Base-by-base conservation (phyloP, 2,329 filamentous ascomycete species). In the Colletotrichum godetiae region DNA sequence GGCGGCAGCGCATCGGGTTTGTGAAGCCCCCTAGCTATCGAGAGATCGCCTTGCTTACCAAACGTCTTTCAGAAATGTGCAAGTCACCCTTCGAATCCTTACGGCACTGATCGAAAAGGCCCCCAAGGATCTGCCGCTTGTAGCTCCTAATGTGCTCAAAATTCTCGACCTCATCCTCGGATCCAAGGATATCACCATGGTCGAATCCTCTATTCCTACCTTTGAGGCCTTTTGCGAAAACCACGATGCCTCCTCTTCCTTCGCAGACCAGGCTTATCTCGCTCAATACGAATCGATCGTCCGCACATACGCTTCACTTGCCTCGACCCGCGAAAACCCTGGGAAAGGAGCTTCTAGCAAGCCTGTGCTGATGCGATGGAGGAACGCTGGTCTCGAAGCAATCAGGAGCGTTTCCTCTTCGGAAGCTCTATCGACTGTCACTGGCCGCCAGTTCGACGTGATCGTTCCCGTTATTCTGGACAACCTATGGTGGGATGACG, bases 61-160 rank as follows among this genome's bases (percentile, higher is more conserved):
- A 29, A 46, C 2, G 15, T 13, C 8, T 22, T 49, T 5, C 78
- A 97, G 94, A 77, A 97, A 97, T 86, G 94, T 98, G 71, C 95
- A 97, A 82, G 95, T 99, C 76, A 98, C 95, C 3, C 91, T 99
- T 72, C 94, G 97, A 82, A 98, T 99, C 78, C 88, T 98, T 77
- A 92, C 93, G 74, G 95, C 95, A 58, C 88, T 99, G 78, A 95
- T 98, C 82, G 95, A 98, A 81, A 98, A 98, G 84, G 91, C 94
- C 56, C 93, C 95, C 73, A 93, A 95, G 81, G 95, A 98, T 81
- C 91, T 98, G 61, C 94, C 95, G 64, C 91, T 99, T 64, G 97
- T 97, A 81, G 95, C 95, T 60, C 90, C 90, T 75, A 94, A 94
- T 79, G 92, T 98, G 68, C 90, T 98, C 80, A 94, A 92, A 78